Evolutionary conservation across 2,329 filamentous ascomycete genomes (phyloP).

Genomic region (Claviceps sorghi): DNA sequence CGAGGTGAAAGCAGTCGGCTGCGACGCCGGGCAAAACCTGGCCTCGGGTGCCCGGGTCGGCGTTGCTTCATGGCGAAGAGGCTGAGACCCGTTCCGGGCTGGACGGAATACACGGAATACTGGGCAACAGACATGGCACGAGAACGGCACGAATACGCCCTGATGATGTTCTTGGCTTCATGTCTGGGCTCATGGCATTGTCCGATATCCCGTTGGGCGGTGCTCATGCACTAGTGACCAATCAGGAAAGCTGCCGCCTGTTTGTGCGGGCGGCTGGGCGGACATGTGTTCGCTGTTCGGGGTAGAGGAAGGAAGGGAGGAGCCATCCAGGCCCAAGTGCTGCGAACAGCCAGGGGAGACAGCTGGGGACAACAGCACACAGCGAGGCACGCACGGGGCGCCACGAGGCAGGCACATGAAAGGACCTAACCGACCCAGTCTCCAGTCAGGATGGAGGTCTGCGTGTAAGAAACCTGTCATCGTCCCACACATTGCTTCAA

Average conservation of each 20-base stretch:
- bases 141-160: neutral
- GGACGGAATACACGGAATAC: too few species aligned
- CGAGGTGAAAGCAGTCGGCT: neutral
- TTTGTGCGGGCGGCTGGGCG: neutral
- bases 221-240: neutral
- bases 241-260: neutral
- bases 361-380: neutral
- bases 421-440: neutral
- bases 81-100: too few species aligned
- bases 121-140: too few species aligned
- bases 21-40: neutral
- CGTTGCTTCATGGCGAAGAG: too few species aligned
- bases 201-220: neutral
- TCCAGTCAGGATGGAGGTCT: neutral
- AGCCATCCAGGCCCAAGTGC: neutral
- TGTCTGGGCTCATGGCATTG: neutral
- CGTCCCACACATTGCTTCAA: neutral
- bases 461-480: slow-evolving; percentile 3
- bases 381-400: neutral
- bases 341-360: neutral
- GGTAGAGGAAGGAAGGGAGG: neutral
- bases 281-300: neutral
- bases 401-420: slow-evolving; percentile 3
- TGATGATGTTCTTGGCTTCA: neutral
- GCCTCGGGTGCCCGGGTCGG: neutral